A percentile compares a stretch with the other conserved stretches of the same genome.
Conservation (phyloP, 2,329 filamentous ascomycete species). For the Pseudocercospora fijiensis region DNA sequence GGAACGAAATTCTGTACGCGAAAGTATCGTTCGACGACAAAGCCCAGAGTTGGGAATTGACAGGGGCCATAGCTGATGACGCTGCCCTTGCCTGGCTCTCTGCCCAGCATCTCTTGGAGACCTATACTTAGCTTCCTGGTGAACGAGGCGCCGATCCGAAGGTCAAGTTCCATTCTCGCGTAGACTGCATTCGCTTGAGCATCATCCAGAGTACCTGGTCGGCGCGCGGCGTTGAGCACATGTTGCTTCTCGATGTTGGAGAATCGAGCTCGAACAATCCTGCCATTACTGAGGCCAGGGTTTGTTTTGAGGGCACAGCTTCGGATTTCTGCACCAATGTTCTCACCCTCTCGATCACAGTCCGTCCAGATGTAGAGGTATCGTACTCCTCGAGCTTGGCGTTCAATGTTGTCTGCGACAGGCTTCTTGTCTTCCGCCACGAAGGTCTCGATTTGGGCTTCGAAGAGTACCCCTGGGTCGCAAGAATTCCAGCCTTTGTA, state of each 20-base stretch:
- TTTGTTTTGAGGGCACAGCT: conserved; percentile 76
- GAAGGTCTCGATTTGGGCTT: conserved; percentile 68
- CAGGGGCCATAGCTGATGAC: conserved; percentile 61
- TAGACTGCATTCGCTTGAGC: conserved; percentile 83
- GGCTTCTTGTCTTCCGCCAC: conserved; percentile 72
- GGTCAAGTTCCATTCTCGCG: conserved; percentile 85
- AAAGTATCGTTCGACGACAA: conserved; percentile 95
- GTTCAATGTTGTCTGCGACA: conserved; percentile 81
- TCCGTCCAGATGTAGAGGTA: conserved; percentile 97
- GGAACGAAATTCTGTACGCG: conserved; percentile 90
- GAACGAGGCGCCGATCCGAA: conserved; percentile 89
- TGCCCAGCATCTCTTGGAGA: conserved; percentile 68
- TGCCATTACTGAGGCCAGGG: conserved; percentile 54
- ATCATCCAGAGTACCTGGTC: conserved; percentile 76
- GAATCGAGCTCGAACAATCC: conserved; percentile 83
- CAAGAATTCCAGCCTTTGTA: conserved; percentile 81
- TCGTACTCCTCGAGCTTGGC: conserved; percentile 69
- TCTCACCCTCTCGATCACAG: conserved; percentile 95
- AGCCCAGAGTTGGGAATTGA: conserved; percentile 94
- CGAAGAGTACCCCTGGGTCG: conserved; percentile 75
- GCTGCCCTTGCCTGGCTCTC: conserved; percentile 68
- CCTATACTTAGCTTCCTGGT: conserved; percentile 82
- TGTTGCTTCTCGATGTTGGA: conserved; percentile 97
- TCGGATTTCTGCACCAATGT: conserved; percentile 90
- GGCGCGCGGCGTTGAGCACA: conserved; percentile 76